Percentiles rank a stretch among this genome's conserved stretches.
Conservation (phyloP, 2,329 filamentous ascomycete genomes). For the Dendrostoma leiphaemia region DNA sequence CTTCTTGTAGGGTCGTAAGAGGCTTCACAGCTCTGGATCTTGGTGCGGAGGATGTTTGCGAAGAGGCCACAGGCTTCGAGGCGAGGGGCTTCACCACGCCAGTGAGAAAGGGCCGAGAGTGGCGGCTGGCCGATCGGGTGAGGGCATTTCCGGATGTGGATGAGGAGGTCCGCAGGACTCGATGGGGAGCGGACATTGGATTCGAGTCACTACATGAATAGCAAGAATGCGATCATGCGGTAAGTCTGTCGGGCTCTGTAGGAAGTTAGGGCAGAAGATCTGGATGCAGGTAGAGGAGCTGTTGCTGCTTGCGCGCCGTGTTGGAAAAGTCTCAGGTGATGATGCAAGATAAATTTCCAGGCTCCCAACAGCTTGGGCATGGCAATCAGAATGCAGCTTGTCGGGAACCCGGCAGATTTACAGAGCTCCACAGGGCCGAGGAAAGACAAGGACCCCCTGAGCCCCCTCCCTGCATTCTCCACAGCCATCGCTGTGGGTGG, state of each 20-base stretch:
- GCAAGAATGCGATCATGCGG: not conserved
- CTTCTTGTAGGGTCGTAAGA: conserved; percentile 22
- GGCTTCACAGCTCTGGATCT: conserved; percentile 14
- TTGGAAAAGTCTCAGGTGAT: not conserved
- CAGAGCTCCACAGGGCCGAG: not conserved
- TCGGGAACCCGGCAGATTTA: not conserved
- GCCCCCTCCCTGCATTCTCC: not conserved
- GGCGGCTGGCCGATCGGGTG: conserved; percentile 24
- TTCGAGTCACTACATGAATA: conserved; percentile 23
- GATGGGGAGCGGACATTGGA: conserved; percentile 34
- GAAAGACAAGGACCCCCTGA: not conserved
- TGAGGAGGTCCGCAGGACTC: conserved; percentile 27
- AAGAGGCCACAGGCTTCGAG: too few species aligned
- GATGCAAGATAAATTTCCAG: not conserved
- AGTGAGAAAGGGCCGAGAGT: conserved; percentile 22
- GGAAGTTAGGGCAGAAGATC: not conserved
- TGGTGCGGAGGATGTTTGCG: conserved; percentile 10
- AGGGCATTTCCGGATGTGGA: conserved; percentile 22
- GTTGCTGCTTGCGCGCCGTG: not conserved
- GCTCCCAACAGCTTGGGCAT: not conserved
- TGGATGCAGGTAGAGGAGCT: not conserved
- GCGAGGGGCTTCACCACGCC: conserved; percentile 13
- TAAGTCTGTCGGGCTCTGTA: conserved; percentile 20
- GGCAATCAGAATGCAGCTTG: too few species aligned
- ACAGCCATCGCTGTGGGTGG: too few species aligned